Evolutionary conservation across 495 filamentous ascomycete genomes (phyloP).

Genomic region (Darksidea phi): DNA sequence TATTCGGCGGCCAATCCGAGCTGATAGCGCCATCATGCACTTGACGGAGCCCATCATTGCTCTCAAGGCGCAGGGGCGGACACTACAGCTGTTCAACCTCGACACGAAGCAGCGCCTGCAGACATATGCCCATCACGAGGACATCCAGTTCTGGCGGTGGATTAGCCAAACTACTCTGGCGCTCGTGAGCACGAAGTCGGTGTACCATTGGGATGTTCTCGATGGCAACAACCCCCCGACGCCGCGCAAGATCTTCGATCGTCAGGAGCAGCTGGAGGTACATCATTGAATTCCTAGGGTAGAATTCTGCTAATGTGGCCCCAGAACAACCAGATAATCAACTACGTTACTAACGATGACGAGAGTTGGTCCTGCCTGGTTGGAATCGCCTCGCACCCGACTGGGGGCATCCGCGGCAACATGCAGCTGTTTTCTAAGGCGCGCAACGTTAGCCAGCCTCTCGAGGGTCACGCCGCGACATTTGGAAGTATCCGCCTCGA

Average conservation of each 20-base stretch:
- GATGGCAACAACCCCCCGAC: slow-evolving; percentile 69
- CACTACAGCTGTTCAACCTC: slow-evolving; percentile 97
- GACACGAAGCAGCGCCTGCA: slow-evolving; percentile 87
- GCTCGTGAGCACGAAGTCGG: slow-evolving; percentile 80
- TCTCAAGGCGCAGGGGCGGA: slow-evolving; percentile 84
- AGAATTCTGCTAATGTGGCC: not conserved
- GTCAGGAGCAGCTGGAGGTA: slow-evolving; percentile 84
- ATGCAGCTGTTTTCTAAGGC: slow-evolving; percentile 98
- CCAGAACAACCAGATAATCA: slow-evolving; percentile 97
- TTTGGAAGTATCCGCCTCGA: slow-evolving; percentile 89
- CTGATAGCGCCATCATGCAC: slow-evolving; percentile 99
- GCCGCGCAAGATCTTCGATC: slow-evolving; percentile 84
- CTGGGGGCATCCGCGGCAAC: slow-evolving; percentile 88
- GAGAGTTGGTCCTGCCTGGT: slow-evolving; percentile 98
- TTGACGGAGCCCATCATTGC: slow-evolving; percentile 94
- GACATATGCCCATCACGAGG: slow-evolving; percentile 91
- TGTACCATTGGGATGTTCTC: slow-evolving; percentile 98
- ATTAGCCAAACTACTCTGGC: slow-evolving; percentile 83
- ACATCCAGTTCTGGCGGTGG: slow-evolving; percentile 99
- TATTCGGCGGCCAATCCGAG: slow-evolving; percentile 93
- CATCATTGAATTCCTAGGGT: not conserved
- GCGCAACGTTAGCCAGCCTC: slow-evolving; percentile 93
- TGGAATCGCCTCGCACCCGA: slow-evolving; percentile 89
- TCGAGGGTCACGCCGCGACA: slow-evolving; percentile 94
- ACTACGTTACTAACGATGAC: slow-evolving; percentile 93